Evolutionary conservation across 2,329 filamentous ascomycete species (phyloP).

Genomic region (Myotisia sp.): DNA sequence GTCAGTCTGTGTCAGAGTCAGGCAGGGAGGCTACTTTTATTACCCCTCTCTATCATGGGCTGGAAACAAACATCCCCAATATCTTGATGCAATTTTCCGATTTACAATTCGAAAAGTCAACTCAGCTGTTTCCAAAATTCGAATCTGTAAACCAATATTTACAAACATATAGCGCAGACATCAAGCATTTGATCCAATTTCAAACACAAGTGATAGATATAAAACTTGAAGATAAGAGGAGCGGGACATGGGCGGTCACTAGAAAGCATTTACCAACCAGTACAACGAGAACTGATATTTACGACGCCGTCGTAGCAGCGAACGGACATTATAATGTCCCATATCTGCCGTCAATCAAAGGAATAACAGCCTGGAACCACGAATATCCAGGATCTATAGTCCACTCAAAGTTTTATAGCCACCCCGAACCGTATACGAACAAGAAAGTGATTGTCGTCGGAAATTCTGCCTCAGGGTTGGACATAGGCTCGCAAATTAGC

Average conservation of each 20-base stretch:
- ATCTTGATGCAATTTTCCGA: conserved; percentile 69
- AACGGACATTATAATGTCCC: conserved; percentile 62
- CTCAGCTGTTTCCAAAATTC: conserved; percentile 61
- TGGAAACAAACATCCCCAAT: conserved; percentile 80
- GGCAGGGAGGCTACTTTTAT: conserved; percentile 46
- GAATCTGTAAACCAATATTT: conserved; percentile 60
- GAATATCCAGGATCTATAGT: conserved; percentile 47
- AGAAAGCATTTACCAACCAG: conserved; percentile 38
- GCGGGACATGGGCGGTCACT: conserved; percentile 46
- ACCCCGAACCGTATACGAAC: conserved; percentile 44
- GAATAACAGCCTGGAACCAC: conserved; percentile 45
- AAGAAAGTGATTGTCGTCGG: conserved; percentile 76
- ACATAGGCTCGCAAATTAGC: conserved; percentile 66
- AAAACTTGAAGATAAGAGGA: conserved; percentile 23
- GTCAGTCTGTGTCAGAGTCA: conserved; percentile 8
- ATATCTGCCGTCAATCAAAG: conserved; percentile 49
- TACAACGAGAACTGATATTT: conserved; percentile 34
- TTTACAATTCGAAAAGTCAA: conserved; percentile 46
- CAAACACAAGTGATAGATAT: conserved; percentile 55
- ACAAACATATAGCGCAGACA: conserved; percentile 52
- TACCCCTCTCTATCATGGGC: conserved; percentile 66
- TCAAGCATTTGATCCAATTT: conserved; percentile 55
- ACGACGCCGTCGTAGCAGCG: conserved; percentile 62
- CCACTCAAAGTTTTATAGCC: conserved; percentile 71
- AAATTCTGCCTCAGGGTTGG: conserved; percentile 68